These are phyloP conservation scores for Roridomyces roridus DNA, from an alignment of 768 basidiomycete genomes.

Conservation along the genomic window DNA sequence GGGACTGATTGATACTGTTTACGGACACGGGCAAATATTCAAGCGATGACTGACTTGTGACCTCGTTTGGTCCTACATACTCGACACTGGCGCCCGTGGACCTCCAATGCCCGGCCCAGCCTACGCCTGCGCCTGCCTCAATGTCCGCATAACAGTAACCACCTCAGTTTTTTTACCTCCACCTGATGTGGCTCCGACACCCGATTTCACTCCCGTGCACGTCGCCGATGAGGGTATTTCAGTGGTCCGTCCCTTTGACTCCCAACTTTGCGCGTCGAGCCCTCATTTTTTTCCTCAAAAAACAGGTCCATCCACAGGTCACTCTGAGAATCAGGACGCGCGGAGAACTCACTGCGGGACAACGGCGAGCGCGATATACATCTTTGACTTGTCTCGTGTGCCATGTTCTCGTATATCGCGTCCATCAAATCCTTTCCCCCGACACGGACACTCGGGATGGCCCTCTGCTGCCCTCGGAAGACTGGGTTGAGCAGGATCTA, in stretches of 20 bases:
- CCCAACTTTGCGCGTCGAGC: constrained; percentile 6
- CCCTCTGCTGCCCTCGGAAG: constrained; percentile 70
- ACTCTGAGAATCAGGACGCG: constrained; percentile 68
- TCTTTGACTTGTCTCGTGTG: constrained; percentile 76
- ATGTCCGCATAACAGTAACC: constrained; percentile 60
- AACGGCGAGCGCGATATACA: constrained; percentile 63
- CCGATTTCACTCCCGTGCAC: constrained; percentile 58
- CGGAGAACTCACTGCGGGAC: constrained; percentile 46
- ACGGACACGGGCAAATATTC: no score
- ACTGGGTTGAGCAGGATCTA: constrained; percentile 78
- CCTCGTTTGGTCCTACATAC: background rate
- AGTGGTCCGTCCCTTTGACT: constrained; percentile 53
- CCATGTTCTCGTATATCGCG: constrained; percentile 69
- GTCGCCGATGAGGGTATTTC: constrained; percentile 72
- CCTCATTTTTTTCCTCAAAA: constrained; percentile 35
- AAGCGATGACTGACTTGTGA: background rate
- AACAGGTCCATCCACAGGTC: constrained; percentile 65
- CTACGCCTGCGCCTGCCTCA: constrained; percentile 76
- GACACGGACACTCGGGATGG: constrained; percentile 69
- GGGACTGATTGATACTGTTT: no score
- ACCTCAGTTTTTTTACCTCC: constrained; percentile 37
- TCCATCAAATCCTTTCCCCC: constrained; percentile 61
- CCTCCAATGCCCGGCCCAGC: constrained; percentile 25
- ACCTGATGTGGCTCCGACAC: constrained; percentile 30
- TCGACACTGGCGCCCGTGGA: constrained; percentile 14